Evolutionary conservation across 139 green algal genomes (phyloP).

Genomic region (Chlorella sp.): DNA sequence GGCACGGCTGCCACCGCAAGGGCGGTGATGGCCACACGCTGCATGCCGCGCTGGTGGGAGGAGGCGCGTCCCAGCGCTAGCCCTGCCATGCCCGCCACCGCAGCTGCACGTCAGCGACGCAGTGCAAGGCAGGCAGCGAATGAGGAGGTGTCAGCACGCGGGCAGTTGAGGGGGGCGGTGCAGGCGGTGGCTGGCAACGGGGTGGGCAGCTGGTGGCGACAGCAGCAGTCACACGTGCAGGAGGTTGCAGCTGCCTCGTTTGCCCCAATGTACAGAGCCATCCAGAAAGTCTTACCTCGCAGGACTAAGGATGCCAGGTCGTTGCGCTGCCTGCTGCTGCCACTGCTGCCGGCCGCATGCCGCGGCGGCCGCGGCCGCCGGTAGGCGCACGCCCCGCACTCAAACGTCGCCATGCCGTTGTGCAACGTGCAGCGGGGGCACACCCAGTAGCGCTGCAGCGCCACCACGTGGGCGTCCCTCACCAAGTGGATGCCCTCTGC

Average conservation of each 20-base stretch:
- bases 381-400: not conserved
- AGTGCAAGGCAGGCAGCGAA: not conserved
- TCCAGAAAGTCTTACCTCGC: not conserved
- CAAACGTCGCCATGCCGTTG: not conserved
- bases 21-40: not conserved
- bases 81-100: conserved; percentile 4
- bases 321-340: not conserved
- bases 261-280: too few relatives aligned
- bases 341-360: not conserved
- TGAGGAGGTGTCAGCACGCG: not conserved
- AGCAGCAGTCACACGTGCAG: not conserved
- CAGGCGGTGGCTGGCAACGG: not conserved
- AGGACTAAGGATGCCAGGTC: not conserved
- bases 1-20: conserved; percentile 13
- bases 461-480: too few relatives aligned
- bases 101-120: not conserved
- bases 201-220: not conserved
- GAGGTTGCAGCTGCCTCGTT: not conserved
- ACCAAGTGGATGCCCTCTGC: too few relatives aligned
- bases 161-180: not conserved
- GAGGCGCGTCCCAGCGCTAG: conserved; percentile 6
- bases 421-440: conserved; percentile 14
- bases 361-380: not conserved
- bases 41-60: not conserved
- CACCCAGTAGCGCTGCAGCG: not conserved